A percentile compares a stretch with the other conserved stretches of the same genome.
phyloP scores from a whole-genome alignment of 2,329 filamentous ascomycete species.

The Xylariaceae sp. region DNA sequence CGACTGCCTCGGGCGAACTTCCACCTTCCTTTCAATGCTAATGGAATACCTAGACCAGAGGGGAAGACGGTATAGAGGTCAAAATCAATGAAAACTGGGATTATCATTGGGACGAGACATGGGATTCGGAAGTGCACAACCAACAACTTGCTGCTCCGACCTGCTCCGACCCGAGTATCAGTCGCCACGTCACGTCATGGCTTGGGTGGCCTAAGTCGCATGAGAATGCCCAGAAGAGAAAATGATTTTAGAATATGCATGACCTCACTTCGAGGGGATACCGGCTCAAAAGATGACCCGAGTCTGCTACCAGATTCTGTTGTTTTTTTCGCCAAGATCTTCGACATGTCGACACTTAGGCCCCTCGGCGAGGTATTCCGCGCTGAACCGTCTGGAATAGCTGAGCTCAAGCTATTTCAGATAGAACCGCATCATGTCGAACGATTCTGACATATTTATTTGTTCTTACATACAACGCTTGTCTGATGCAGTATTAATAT shows the following conservation, averaged over 20 bases:
- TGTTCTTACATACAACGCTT: too few relatives aligned
- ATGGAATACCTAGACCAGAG: constrained; percentile 30
- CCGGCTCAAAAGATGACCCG: constrained; percentile 45
- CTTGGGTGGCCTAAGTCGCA: too few relatives aligned
- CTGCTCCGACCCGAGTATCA: too few relatives aligned
- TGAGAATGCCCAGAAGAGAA: constrained; percentile 20
- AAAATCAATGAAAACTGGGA: background rate
- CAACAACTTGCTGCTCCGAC: too few relatives aligned
- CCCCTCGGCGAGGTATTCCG: background rate
- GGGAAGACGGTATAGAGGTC: background rate
- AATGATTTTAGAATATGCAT: constrained; percentile 34
- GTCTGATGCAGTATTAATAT: too few relatives aligned
- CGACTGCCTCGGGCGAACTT: constrained; percentile 25
- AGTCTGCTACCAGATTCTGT: constrained; percentile 37
- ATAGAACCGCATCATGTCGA: too few relatives aligned
- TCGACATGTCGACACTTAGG: background rate
- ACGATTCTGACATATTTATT: too few relatives aligned
- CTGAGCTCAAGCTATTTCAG: too few relatives aligned
- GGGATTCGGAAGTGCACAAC: too few relatives aligned
- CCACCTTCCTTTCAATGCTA: constrained; percentile 27
- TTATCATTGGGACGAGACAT: background rate
- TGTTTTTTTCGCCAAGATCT: too few relatives aligned
- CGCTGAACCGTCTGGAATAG: background rate
- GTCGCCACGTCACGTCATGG: too few relatives aligned
- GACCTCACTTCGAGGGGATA: constrained; percentile 34